Conservation (phyloP, 495 filamentous ascomycete genomes). For the Xylaria bambusicola region DNA sequence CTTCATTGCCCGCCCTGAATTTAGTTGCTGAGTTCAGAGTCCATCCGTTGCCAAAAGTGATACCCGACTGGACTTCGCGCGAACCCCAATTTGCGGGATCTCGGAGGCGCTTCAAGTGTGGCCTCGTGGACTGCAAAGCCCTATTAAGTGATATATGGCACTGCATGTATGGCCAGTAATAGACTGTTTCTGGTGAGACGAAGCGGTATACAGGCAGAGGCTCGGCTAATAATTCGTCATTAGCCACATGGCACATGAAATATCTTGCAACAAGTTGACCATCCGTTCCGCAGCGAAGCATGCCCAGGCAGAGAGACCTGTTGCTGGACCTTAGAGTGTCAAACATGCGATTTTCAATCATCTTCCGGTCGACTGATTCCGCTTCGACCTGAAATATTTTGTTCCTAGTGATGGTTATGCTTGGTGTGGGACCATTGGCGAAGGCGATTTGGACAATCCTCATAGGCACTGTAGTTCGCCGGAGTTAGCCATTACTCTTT, state of each 20-base stretch:
- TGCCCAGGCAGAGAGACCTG: conserved; percentile 1
- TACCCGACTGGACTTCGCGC: background rate
- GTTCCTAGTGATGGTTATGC: background rate
- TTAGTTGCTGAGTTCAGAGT: background rate
- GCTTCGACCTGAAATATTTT: background rate
- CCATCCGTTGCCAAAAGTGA: conserved; percentile 3
- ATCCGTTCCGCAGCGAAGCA: background rate
- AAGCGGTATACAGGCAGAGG: background rate
- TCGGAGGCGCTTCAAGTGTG: background rate
- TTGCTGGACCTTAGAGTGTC: background rate
- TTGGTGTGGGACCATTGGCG: background rate
- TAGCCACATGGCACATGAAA: background rate
- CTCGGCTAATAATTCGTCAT: background rate
- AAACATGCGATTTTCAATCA: background rate
- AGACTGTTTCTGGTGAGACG: background rate
- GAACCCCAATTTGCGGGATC: background rate
- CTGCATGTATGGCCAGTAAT: conserved; percentile 1
- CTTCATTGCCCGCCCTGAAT: too few relatives aligned
- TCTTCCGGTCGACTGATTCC: background rate
- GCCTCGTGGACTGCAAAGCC: background rate
- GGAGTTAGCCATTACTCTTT: too few relatives aligned
- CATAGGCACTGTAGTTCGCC: too few relatives aligned
- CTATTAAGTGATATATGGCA: background rate
- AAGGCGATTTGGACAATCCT: background rate
- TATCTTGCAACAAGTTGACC: background rate